A percentile compares a stretch with the other conserved stretches of the same genome.
Conservation (phyloP, 139 green algal genomes). For the Tetradesmus obliquus region DNA sequence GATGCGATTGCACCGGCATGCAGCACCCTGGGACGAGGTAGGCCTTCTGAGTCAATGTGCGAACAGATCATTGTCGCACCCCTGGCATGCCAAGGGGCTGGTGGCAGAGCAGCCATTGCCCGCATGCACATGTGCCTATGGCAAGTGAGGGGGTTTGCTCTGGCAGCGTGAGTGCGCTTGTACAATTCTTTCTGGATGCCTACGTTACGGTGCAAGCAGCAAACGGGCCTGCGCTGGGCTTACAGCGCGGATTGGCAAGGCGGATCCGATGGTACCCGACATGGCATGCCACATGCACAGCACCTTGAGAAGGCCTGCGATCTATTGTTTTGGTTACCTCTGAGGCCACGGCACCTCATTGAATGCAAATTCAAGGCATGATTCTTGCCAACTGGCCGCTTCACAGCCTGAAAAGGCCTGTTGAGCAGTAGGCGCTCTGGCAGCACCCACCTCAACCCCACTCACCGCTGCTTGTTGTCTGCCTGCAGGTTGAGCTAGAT, state of each 20-base stretch:
- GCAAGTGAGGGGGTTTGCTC: not conserved
- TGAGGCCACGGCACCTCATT: not conserved
- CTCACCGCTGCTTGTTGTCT: not conserved
- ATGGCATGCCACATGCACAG: not conserved
- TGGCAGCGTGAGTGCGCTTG: not conserved
- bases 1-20: not conserved
- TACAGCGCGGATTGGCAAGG: not conserved
- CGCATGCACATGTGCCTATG: not conserved
- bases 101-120: not conserved
- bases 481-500: conserved; percentile 6
- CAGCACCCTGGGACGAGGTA: not conserved
- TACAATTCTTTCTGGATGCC: not conserved
- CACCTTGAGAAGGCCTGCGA: not conserved
- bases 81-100: not conserved
- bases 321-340: not conserved
- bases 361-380: not conserved
- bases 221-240: not conserved
- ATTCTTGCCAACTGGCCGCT: not conserved
- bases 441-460: not conserved
- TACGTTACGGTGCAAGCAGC: not conserved
- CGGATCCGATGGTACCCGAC: not conserved
- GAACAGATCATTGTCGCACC: not conserved
- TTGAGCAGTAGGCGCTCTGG: not conserved
- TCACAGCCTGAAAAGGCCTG: not conserved
- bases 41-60: not conserved